Evolutionary conservation across 495 filamentous ascomycete species (phyloP), one percentile per base, ranked within the genome.

Genomic region (Trypethelium eluteriae): DNA sequence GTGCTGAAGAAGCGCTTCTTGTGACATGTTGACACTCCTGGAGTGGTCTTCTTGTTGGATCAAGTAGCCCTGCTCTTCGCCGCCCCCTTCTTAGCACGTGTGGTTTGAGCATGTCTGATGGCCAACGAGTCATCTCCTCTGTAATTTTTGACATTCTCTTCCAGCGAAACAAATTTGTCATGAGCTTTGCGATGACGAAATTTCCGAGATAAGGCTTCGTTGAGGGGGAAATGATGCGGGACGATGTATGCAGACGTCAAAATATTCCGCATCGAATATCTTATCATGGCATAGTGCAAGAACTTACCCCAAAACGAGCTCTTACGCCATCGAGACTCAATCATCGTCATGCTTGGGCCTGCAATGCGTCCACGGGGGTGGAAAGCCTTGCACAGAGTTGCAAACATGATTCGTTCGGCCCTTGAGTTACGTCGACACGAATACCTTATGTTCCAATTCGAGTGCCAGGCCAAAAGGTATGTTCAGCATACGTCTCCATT

Each of bases 241-340:
- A 46, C 41, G 9, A 46, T 9, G 7, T 7, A 46, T 46, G 25
- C 25, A 46, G 49, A 53, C n/a, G 49, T 5, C 11, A n/a, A 18
- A 25, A 53, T 18, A 5, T 44, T 53, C 49, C n/a, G 16, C 49
- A 53, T 53, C 12, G 14, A 46, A 16, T 46, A 46, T 46, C 41
- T 16, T 46, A 46, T 46, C 14, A 46, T 16, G 14, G 41, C 7
- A 7, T 46, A 46, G 41, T 46, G 41, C 41, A 16, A 46, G 14
- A 46, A 9, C 14, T 46, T 46, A 46, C 14, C n/a, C 10, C 49
- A 53, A 53, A 53, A 14, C 9, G 12, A 14, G n/a, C n/a, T 53
- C 49, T 53, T 25, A n/a, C 49, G 49, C 49, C 49, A 53, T 53
- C 49, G 49, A 9, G 49, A 18, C 49, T 14, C n/a, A 53, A 53